A percentile compares a stretch with the other conserved stretches of the same genome.
phyloP scores from a whole-genome alignment of 768 basidiomycete genomes.

The Galerina sulciceps region DNA sequence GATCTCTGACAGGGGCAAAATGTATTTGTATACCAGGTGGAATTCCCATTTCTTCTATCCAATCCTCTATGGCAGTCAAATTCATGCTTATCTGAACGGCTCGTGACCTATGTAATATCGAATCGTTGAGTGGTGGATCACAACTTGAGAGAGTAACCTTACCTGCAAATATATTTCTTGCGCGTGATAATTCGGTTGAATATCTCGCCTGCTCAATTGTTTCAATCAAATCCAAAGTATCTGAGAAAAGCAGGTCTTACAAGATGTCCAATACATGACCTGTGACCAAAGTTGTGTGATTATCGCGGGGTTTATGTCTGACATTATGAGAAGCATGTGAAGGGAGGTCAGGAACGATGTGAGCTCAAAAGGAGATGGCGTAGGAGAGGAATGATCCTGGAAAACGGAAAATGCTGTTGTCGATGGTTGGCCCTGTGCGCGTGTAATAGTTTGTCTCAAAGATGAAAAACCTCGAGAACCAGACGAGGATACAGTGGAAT shows the following conservation, averaged over 20 bases:
- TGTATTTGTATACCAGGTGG: slow-evolving; percentile 81
- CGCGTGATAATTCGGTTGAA: slow-evolving; percentile 88
- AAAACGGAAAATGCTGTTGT: slow-evolving; percentile 56
- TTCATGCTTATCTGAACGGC: slow-evolving; percentile 93
- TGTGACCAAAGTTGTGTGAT: slow-evolving; percentile 95
- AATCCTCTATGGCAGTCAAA: slow-evolving; percentile 84
- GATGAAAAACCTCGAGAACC: slow-evolving; percentile 66
- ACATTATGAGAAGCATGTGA: slow-evolving; percentile 80
- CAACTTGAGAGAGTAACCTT: slow-evolving; percentile 12
- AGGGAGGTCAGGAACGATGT: slow-evolving; percentile 84
- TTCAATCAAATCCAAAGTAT: slow-evolving; percentile 8
- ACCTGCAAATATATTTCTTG: slow-evolving; percentile 95
- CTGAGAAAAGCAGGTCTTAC: slow-evolving; percentile 46
- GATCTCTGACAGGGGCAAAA: slow-evolving; percentile 82
- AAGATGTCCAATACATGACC: slow-evolving; percentile 97
- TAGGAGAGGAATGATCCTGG: slow-evolving; percentile 39
- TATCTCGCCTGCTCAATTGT: slow-evolving; percentile 62
- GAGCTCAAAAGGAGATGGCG: slow-evolving; percentile 56
- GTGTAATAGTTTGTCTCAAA: slow-evolving; percentile 66
- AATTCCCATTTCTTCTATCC: slow-evolving; percentile 82
- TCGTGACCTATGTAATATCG: slow-evolving; percentile 56
- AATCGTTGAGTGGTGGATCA: neutral
- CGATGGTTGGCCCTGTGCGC: slow-evolving; percentile 49
- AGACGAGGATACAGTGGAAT: slow-evolving; percentile 44
- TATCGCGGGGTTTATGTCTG: slow-evolving; percentile 89